Percentiles rank a stretch among this genome's conserved stretches.
phyloP scores from a whole-genome alignment of 768 basidiomycete genomes.

The Psilocybe cyanescens region DNA sequence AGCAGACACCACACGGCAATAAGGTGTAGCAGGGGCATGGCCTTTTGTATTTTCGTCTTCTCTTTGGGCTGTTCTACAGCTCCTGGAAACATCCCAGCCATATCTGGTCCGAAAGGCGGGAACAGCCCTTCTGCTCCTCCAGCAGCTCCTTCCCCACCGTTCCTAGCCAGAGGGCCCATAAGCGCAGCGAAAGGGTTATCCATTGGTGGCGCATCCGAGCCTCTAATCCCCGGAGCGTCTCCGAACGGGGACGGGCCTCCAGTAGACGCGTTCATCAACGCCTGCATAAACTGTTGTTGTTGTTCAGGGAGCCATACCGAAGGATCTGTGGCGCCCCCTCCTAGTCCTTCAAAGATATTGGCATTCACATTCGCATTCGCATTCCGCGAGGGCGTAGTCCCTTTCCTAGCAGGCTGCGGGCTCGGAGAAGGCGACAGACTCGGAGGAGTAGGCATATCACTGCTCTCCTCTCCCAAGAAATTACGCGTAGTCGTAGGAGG shows the following conservation, averaged over 20 bases:
- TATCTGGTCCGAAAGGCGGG: conserved; percentile 25
- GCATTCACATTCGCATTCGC: conserved; percentile 3
- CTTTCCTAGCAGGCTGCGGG: conserved; percentile 23
- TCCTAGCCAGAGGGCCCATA: conserved; percentile 34
- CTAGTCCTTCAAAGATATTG: conserved; percentile 28
- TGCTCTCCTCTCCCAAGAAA: conserved; percentile 51
- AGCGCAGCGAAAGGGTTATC: conserved; percentile 54
- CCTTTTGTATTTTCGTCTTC: conserved; percentile 56
- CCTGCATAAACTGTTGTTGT: conserved; percentile 69
- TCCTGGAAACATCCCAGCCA: conserved; percentile 18
- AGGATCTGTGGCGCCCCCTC: conserved; percentile 42
- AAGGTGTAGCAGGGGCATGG: conserved; percentile 70
- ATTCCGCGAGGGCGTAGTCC: conserved; percentile 24
- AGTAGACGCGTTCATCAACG: conserved; percentile 48
- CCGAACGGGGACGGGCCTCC: conserved; percentile 24
- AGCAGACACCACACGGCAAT: conserved; percentile 66
- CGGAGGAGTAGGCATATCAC: conserved; percentile 41
- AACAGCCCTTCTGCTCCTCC: conserved; percentile 21
- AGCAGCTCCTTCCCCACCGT: conserved; percentile 13
- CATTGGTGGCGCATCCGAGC: conserved; percentile 32
- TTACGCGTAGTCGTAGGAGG: conserved; percentile 27
- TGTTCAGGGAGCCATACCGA: conserved; percentile 72
- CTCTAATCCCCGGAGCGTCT: conserved; percentile 24
- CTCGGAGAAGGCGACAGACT: conserved; percentile 33
- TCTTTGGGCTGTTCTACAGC: conserved; percentile 28